These are phyloP conservation scores for Lentinula guzmanii DNA, from an alignment of 768 basidiomycete species.

Conservation along the genomic window DNA sequence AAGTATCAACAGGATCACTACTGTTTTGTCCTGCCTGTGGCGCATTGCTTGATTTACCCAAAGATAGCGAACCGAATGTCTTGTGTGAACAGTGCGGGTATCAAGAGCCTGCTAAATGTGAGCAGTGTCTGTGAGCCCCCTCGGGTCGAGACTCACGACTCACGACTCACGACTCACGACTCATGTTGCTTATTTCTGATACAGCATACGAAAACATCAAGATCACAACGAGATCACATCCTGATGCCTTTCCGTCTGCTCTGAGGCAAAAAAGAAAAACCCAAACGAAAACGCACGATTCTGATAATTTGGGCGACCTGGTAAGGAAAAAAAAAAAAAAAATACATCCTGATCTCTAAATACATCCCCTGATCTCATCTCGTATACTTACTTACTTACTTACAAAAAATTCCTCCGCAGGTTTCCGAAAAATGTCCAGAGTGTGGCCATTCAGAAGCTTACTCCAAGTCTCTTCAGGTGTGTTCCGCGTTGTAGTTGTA, in stretches of 20 bases:
- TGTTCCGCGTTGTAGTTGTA: constrained; percentile 13
- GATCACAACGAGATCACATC: constrained; percentile 86
- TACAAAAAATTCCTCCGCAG: no score
- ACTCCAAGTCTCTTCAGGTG: constrained; percentile 86
- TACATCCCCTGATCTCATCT: no score
- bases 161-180: background rate
- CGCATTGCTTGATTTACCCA: constrained; percentile 79
- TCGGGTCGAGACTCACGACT: background rate
- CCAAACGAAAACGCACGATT: constrained; percentile 73
- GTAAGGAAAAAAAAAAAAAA: constrained; percentile 18
- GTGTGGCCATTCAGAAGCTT: constrained; percentile 82
- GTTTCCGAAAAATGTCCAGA: constrained; percentile 85
- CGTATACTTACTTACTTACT: no score
- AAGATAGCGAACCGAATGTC: constrained; percentile 66
- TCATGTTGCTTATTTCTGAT: background rate
- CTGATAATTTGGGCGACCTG: constrained; percentile 57
- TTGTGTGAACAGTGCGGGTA: constrained; percentile 86
- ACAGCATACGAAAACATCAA: constrained; percentile 89
- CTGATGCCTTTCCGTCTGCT: constrained; percentile 90
- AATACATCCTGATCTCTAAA: background rate
- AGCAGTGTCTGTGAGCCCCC: constrained; percentile 1
- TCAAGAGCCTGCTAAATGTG: constrained; percentile 84
- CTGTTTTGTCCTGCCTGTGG: constrained; percentile 94
- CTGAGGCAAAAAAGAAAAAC: constrained; percentile 86
- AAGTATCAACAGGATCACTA: constrained; percentile 69